Evolutionary conservation across 768 basidiomycete genomes (phyloP).

Genomic region (Suillus discolor): DNA sequence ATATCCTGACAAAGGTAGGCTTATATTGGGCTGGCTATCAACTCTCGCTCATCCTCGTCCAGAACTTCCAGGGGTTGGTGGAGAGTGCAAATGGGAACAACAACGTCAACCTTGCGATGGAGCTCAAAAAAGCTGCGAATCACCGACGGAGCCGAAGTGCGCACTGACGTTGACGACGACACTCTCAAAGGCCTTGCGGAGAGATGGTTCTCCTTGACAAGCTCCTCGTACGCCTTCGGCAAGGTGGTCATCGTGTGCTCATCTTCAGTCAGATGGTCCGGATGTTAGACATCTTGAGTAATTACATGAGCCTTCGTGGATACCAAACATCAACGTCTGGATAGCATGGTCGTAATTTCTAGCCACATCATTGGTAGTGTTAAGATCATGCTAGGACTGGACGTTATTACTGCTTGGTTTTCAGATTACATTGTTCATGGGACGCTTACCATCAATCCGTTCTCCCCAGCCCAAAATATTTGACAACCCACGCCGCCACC

Average conservation of each 20-base stretch:
- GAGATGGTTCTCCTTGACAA: constrained; percentile 99
- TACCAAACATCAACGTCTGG: constrained; percentile 93
- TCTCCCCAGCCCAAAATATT: no score
- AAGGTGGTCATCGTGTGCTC: constrained; percentile 93
- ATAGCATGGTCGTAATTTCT: constrained; percentile 95
- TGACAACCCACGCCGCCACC: no score
- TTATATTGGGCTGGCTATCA: background rate
- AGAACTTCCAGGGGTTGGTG: constrained; percentile 93
- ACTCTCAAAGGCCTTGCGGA: constrained; percentile 90
- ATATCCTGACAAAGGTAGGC: constrained; percentile 87
- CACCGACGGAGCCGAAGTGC: constrained; percentile 91
- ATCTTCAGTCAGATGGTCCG: constrained; percentile 99
- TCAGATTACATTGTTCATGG: no score
- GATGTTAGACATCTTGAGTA: constrained; percentile 97
- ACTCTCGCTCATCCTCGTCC: constrained; percentile 13
- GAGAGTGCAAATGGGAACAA: constrained; percentile 88
- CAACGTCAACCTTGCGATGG: constrained; percentile 99
- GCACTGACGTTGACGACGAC: constrained; percentile 68
- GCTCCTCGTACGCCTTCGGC: constrained; percentile 84
- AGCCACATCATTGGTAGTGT: no score
- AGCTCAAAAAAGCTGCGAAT: constrained; percentile 97
- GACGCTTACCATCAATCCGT: no score
- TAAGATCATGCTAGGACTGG: no score
- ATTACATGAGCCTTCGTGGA: constrained; percentile 90
- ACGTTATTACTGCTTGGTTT: no score